phyloP scores from a whole-genome alignment of 345 rosid genomes.

The Dipteronia dyeriana region DNA sequence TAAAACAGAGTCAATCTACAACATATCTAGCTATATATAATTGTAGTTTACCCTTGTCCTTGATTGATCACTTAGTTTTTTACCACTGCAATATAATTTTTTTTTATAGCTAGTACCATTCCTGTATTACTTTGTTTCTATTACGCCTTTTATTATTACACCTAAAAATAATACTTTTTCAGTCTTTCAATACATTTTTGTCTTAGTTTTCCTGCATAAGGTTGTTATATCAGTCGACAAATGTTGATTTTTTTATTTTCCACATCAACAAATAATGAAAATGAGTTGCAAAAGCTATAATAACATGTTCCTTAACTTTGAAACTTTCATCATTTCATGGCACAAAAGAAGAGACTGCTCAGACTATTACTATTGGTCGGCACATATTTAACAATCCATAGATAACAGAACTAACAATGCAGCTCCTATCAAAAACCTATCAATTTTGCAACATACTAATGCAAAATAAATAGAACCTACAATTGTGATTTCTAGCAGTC shows the following conservation, averaged over 20 bases:
- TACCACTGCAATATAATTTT: neutral
- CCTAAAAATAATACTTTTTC: neutral
- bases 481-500: neutral
- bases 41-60: neutral
- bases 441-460: neutral
- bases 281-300: neutral
- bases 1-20: neutral
- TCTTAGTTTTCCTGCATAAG: neutral
- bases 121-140: neutral
- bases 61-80: neutral
- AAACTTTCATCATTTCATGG: neutral
- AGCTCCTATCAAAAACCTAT: neutral
- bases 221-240: neutral
- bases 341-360: neutral
- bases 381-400: neutral
- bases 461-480: constrained; percentile 4
- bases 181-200: neutral
- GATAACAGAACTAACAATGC: neutral
- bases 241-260: neutral
- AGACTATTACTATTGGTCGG: neutral
- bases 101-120: neutral
- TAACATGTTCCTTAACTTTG: constrained; percentile 10
- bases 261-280: constrained; percentile 4
- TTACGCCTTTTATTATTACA: neutral
- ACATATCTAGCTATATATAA: neutral